Base-by-base conservation (phyloP, 2,329 filamentous ascomycete genomes). In the Ophiostoma pallidulum region DNA sequence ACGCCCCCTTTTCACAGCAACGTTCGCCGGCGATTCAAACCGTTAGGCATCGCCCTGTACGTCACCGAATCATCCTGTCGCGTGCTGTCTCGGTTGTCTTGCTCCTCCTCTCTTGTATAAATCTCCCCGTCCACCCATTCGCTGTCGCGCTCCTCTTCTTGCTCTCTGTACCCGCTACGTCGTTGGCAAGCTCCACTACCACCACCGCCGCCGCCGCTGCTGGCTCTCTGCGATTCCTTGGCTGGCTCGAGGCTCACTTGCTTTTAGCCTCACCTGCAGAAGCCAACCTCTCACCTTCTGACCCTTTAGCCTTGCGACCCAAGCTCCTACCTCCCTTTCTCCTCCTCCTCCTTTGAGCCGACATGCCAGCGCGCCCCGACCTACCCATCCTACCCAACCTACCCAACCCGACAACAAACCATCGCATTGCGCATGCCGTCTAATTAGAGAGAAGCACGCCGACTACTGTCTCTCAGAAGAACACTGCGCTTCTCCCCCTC, bases 41-140 rank as follows among this genome's bases (percentile, higher is more conserved):
- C n/a, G n/a, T n/a, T n/a, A 51, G 51, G 46, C 49, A 49, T 51
- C 48, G 35, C 28, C 42, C 16, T 42, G 42, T 53, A 53, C 51
- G 51, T 53, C 48, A 51, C 35, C n/a, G n/a, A n/a, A n/a, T n/a
- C n/a, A n/a, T n/a, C n/a, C n/a, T n/a, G n/a, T n/a, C n/a, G n/a
- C n/a, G n/a, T n/a, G n/a, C n/a, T n/a, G n/a, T n/a, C n/a, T n/a
- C n/a, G 32, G 18, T 18, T 20, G 3, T 28, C 10, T 33, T n/a
- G 31, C 4, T 12, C 14, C 14, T 14, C 7, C 7, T 6, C 39
- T 14, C 33, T 20, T 26, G 32, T 29, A 12, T 18, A 16, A 37
- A 14, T 20, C 40, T 14, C 29, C 14, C 18, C 29, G 18, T 8
- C 13, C 24, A 32, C n/a, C 22, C 12, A 19, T 13, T 37, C 16